These are phyloP conservation scores for Fusarium gaditjirri DNA, from an alignment of 2,329 filamentous ascomycete genomes.

Conservation along the genomic window DNA sequence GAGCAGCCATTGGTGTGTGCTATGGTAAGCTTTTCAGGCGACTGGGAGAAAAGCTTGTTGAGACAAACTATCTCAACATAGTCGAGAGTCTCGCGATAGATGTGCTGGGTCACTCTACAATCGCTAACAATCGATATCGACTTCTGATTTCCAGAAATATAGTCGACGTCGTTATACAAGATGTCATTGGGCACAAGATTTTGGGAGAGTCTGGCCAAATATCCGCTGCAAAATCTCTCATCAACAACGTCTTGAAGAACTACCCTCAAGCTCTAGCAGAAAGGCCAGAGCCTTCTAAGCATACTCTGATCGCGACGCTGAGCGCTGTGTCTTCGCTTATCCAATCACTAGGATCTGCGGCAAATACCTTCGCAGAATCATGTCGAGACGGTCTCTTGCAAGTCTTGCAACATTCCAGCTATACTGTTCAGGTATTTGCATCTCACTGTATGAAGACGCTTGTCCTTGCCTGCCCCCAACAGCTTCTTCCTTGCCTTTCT, in stretches of 20 bases:
- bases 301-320: constrained; percentile 81
- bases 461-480: constrained; percentile 89
- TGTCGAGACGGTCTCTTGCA: constrained; percentile 90
- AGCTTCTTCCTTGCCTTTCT: constrained; percentile 88
- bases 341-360: constrained; percentile 81
- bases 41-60: constrained; percentile 84
- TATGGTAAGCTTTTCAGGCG: constrained; percentile 84
- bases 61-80: constrained; percentile 83
- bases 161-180: constrained; percentile 83
- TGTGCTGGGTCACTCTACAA: constrained; percentile 77
- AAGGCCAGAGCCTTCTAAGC: constrained; percentile 87
- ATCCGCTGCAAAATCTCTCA: constrained; percentile 80
- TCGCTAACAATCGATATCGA: constrained; percentile 87
- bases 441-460: constrained; percentile 88
- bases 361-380: constrained; percentile 79
- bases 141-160: constrained; percentile 86
- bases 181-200: constrained; percentile 82
- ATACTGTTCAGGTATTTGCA: constrained; percentile 92
- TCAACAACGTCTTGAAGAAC: constrained; percentile 92
- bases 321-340: constrained; percentile 84
- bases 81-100: constrained; percentile 84
- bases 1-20: constrained; percentile 86
- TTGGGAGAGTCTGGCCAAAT: constrained; percentile 91
- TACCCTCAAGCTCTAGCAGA: constrained; percentile 92
- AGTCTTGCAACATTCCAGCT: constrained; percentile 92